A percentile compares a stretch with the other conserved stretches of the same genome.
These are phyloP conservation scores for Elongisporangium senticosum DNA, from an alignment of 352 stramenopile species.

Conservation along the genomic window DNA sequence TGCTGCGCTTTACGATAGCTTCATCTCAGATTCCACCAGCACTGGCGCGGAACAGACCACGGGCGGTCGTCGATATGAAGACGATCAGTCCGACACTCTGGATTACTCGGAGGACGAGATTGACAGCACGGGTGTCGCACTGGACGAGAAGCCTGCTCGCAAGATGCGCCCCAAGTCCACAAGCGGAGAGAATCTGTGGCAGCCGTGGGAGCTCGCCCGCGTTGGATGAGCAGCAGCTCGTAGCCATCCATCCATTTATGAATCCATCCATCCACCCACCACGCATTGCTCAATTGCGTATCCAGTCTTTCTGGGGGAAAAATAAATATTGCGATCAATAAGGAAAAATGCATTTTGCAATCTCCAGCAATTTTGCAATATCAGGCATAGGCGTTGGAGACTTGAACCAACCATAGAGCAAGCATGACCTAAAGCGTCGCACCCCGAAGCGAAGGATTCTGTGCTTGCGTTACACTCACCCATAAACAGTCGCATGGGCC, in stretches of 20 bases:
- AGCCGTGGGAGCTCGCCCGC: slow-evolving; percentile 68
- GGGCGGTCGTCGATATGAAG: neutral
- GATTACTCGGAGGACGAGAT: slow-evolving; percentile 58
- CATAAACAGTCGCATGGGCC: neutral
- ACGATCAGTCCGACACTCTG: slow-evolving; percentile 19
- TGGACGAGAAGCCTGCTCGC: slow-evolving; percentile 21
- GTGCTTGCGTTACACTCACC: neutral
- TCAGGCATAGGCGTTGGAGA: neutral
- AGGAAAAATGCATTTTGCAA: neutral
- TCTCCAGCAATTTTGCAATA: too few species aligned
- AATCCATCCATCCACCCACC: neutral
- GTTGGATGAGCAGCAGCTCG: slow-evolving; percentile 21
- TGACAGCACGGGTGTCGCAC: slow-evolving; percentile 55
- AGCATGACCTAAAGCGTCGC: neutral
- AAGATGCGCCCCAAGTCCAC: slow-evolving; percentile 19
- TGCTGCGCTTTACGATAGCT: slow-evolving; percentile 27
- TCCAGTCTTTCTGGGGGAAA: neutral
- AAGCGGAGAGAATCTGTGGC: slow-evolving; percentile 56
- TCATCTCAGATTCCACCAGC: slow-evolving; percentile 23
- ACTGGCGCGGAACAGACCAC: neutral
- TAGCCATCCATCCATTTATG: slow-evolving; percentile 3
- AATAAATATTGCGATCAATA: neutral
- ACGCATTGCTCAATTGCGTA: neutral
- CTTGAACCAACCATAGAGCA: neutral
- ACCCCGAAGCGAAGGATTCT: neutral